Conservation (phyloP, 1,139 yeast species). For the Diutina neorugosa region DNA sequence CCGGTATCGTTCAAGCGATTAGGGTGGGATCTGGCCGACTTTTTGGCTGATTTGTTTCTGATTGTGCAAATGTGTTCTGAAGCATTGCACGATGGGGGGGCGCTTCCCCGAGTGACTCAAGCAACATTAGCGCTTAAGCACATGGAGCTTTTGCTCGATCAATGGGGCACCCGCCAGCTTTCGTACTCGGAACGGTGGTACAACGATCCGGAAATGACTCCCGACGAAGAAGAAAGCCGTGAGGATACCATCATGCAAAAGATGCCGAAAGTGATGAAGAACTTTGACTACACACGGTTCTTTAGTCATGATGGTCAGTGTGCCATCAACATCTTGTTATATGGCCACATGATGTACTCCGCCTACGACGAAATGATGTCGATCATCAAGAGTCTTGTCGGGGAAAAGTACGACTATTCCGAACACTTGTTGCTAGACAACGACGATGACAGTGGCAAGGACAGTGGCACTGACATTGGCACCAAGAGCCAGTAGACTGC, state of each 20-base stretch:
- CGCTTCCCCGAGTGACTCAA: constrained; percentile 23
- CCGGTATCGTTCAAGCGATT: constrained; percentile 16
- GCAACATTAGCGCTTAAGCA: constrained; percentile 23
- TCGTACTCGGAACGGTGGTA: constrained; percentile 20
- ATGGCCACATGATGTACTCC: constrained; percentile 22
- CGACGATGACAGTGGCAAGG: neutral
- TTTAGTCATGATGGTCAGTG: constrained; percentile 24
- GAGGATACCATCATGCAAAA: constrained; percentile 3
- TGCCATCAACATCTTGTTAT: constrained; percentile 17
- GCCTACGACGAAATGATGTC: constrained; percentile 21
- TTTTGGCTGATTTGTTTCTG: constrained; percentile 21
- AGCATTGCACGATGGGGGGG: constrained; percentile 15
- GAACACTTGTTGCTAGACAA: constrained; percentile 1
- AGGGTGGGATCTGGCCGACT: constrained; percentile 21
- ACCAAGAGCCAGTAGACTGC: neutral
- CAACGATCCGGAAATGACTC: constrained; percentile 5
- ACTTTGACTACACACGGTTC: constrained; percentile 17
- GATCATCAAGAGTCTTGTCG: constrained; percentile 22
- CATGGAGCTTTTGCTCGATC: constrained; percentile 16
- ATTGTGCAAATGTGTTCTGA: constrained; percentile 23
- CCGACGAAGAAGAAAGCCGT: constrained; percentile 3
- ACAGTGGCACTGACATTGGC: neutral
- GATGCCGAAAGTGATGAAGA: constrained; percentile 4
- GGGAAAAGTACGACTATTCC: constrained; percentile 20
- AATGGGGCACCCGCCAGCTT: constrained; percentile 19